Evolutionary conservation across 2,329 filamentous ascomycete genomes (phyloP).

Genomic region (Aspergillus sergii): DNA sequence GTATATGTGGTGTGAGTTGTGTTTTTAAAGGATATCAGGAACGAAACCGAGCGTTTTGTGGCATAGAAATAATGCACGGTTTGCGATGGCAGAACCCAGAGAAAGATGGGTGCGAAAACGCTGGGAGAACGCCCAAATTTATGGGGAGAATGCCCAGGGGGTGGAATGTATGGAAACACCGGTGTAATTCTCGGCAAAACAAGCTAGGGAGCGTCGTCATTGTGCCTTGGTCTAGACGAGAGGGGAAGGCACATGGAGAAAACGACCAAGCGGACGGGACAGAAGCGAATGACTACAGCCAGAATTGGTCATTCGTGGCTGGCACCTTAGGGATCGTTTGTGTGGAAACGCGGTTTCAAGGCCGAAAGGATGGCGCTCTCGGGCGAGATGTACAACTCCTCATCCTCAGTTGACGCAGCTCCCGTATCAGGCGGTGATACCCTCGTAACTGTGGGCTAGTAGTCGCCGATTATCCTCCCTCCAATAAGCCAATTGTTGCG

Average conservation of each 20-base stretch:
- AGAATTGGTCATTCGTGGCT: background rate
- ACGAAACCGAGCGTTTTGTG: background rate
- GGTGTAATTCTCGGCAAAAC: conserved; percentile 23
- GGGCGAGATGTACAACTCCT: conserved; percentile 6
- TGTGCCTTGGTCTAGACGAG: conserved; percentile 5
- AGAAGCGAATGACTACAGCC: conserved; percentile 7
- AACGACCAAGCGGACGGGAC: background rate
- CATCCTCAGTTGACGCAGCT: background rate
- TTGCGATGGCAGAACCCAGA: background rate
- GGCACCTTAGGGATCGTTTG: background rate
- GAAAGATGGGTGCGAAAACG: background rate
- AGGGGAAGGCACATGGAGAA: conserved; percentile 2
- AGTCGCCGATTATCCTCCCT: background rate
- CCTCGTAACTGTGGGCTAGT: background rate
- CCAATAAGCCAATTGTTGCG: conserved; percentile 7
- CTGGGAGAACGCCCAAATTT: conserved; percentile 6
- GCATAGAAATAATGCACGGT: background rate
- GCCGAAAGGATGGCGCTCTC: conserved; percentile 4
- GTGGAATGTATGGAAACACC: conserved; percentile 7
- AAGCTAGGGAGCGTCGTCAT: conserved; percentile 10
- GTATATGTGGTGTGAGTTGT: background rate
- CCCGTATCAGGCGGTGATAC: conserved; percentile 10
- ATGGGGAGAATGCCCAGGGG: conserved; percentile 8
- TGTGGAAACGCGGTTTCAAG: background rate
- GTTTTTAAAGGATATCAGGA: background rate